Conservation (phyloP, 2,329 filamentous ascomycete genomes). For the Fusarium sp. region DNA sequence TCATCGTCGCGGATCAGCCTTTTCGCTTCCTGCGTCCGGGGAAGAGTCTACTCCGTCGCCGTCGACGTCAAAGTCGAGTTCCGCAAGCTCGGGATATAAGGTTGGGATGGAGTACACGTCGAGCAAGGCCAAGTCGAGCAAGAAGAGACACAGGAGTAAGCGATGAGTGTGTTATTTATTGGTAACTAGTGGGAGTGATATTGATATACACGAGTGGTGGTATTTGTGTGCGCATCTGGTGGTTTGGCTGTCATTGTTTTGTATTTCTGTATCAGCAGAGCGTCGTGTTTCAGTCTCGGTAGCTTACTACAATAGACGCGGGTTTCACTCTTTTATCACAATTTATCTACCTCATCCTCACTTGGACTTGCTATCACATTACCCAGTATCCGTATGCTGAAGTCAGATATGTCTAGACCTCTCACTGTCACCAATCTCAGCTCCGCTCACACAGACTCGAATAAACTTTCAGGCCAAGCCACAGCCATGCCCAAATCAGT, state of each 20-base stretch:
- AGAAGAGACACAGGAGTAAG: slow-evolving; percentile 41
- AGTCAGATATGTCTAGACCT: not conserved
- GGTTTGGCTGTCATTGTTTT: not conserved
- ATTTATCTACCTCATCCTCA: no score
- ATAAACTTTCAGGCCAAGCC: slow-evolving; percentile 22
- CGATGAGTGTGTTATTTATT: not conserved
- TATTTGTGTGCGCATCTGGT: not conserved
- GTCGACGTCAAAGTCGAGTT: slow-evolving; percentile 36
- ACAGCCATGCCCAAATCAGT: slow-evolving; percentile 14
- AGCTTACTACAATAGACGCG: not conserved
- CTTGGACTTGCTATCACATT: no score
- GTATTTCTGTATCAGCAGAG: not conserved
- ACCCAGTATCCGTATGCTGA: no score
- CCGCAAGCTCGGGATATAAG: slow-evolving; percentile 37
- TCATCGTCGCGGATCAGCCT: slow-evolving; percentile 43
- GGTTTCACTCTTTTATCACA: not conserved
- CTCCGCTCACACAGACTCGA: not conserved
- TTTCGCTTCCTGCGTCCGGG: slow-evolving; percentile 31
- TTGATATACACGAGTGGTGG: not conserved
- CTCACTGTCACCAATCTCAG: not conserved
- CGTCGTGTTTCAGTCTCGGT: not conserved
- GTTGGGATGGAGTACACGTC: slow-evolving; percentile 44
- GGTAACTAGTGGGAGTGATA: not conserved
- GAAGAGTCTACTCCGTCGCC: slow-evolving; percentile 26
- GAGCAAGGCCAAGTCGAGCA: slow-evolving; percentile 40